These are phyloP conservation scores for Wickerhamomyces sp. DNA, from an alignment of 1,139 yeast species.

Conservation along the genomic window DNA sequence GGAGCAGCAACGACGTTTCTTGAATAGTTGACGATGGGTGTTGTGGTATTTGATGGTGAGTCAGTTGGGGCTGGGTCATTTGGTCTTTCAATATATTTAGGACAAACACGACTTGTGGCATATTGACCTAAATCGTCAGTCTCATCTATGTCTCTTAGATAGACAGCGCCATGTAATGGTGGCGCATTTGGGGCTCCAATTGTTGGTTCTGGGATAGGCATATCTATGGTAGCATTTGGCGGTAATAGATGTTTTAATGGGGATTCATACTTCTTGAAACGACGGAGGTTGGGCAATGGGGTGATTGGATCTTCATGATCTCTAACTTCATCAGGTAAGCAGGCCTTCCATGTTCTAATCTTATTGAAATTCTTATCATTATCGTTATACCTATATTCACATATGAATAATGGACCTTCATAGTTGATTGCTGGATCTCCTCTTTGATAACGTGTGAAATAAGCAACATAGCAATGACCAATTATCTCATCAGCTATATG, in stretches of 20 bases:
- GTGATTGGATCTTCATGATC: constrained; percentile 82
- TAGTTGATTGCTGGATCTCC: constrained; percentile 86
- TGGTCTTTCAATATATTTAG: constrained; percentile 50
- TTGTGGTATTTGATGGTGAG: constrained; percentile 8
- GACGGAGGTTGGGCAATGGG: constrained; percentile 49
- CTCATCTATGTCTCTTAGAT: constrained; percentile 65
- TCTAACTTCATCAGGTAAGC: constrained; percentile 94
- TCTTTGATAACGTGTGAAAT: constrained; percentile 88
- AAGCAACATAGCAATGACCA: constrained; percentile 93
- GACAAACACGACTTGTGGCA: constrained; percentile 53
- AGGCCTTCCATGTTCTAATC: constrained; percentile 97
- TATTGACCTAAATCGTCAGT: constrained; percentile 80
- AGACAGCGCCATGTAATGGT: constrained; percentile 88
- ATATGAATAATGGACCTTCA: constrained; percentile 83
- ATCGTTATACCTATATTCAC: constrained; percentile 94
- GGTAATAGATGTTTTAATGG: constrained; percentile 79
- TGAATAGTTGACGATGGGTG: constrained; percentile 10
- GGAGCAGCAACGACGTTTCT: constrained; percentile 20
- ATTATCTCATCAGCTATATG: constrained; percentile 83
- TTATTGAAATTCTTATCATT: constrained; percentile 85
- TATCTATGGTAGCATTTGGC: constrained; percentile 62
- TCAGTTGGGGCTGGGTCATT: constrained; percentile 28
- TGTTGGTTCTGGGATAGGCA: constrained; percentile 78
- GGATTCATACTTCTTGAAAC: constrained; percentile 70
- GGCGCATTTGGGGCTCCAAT: constrained; percentile 84